A percentile compares a stretch with the other conserved stretches of the same genome.
These are phyloP conservation scores for Rosa multiflora DNA, from an alignment of 306 rosid species.

Conservation along the genomic window DNA sequence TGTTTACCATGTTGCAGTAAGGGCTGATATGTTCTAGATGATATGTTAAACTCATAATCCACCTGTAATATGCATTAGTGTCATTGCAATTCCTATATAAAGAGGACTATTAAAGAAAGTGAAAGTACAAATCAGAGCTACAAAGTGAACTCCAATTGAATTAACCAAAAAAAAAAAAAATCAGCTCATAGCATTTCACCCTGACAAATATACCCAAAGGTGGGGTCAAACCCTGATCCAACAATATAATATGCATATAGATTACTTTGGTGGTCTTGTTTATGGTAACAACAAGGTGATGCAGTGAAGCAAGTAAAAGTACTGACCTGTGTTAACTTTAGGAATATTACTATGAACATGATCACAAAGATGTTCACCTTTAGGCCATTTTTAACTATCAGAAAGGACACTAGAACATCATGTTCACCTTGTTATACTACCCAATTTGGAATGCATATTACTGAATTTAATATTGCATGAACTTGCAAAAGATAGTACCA, in stretches of 20 bases:
- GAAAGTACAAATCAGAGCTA: too few species aligned
- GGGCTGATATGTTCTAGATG: slow-evolving; percentile 39
- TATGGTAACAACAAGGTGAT: too few species aligned
- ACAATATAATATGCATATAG: too few species aligned
- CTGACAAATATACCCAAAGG: too few species aligned
- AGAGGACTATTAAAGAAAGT: too few species aligned
- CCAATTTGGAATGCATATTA: not conserved
- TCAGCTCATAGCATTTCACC: too few species aligned
- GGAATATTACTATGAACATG: not conserved
- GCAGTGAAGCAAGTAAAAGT: too few species aligned
- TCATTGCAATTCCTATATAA: not conserved
- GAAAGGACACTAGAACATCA: not conserved
- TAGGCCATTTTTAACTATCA: not conserved
- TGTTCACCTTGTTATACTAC: not conserved
- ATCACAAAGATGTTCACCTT: not conserved
- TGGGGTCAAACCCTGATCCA: too few species aligned
- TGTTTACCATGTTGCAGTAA: slow-evolving; percentile 50
- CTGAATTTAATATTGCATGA: not conserved
- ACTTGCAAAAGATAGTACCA: not conserved
- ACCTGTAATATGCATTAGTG: slow-evolving; percentile 45
- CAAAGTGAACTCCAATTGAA: too few species aligned
- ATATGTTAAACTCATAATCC: slow-evolving; percentile 57
- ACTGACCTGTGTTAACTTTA: not conserved
- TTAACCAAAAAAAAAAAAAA: too few species aligned
- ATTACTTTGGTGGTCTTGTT: too few species aligned